Base-by-base conservation (phyloP, 108 stramenopile genomes). In the Skeletonema grethae region DNA sequence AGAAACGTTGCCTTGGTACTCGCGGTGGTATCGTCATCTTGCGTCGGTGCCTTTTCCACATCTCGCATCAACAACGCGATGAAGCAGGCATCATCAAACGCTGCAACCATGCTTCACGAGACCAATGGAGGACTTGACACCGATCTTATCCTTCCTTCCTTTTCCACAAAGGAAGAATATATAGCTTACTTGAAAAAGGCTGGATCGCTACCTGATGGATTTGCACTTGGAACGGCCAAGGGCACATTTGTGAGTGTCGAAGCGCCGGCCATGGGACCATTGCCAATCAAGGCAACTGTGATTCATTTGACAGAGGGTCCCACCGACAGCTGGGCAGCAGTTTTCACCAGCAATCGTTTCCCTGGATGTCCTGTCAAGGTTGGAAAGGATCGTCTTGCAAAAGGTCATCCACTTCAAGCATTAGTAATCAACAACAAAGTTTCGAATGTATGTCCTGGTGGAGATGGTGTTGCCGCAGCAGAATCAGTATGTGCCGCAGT, bases 361-460 rank as follows among this genome's bases (percentile, higher is more conserved):
- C 96, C 96, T 38, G 97, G 97, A 38, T 90, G 93, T 35, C 97
- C 97, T n/a, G 82, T 98, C 69, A 81, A 83, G 45, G 96, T 97
- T 8, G 96, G 96, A 41, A 76, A 89, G 28, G 64, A 85, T 28
- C 88, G 97, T 53, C 81, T 97, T 30, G 83, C 83, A 29, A 83
- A 39, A 22, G 89, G 91, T 30, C 70, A 72, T 57, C 87, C 91
- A n/a, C 61, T 98, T n/a, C 93, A 96, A 75, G 95, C 94, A 5
- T 55, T 98, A 28, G 95, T 98, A 45, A 91, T 98, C 59, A 98
- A 98, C 77, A 98, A 97, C 77, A 98, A 98, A 73, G 90, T 98
- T 25, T 96, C 95, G 34, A 98, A 97, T 63, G 97, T 98, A 5
- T 98, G 96, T 58, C 88, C 95, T 7, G 94, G 92, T 16, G 95